phyloP scores from a whole-genome alignment of 2,329 filamentous ascomycete species.

The Sarocladium brachiariae region DNA sequence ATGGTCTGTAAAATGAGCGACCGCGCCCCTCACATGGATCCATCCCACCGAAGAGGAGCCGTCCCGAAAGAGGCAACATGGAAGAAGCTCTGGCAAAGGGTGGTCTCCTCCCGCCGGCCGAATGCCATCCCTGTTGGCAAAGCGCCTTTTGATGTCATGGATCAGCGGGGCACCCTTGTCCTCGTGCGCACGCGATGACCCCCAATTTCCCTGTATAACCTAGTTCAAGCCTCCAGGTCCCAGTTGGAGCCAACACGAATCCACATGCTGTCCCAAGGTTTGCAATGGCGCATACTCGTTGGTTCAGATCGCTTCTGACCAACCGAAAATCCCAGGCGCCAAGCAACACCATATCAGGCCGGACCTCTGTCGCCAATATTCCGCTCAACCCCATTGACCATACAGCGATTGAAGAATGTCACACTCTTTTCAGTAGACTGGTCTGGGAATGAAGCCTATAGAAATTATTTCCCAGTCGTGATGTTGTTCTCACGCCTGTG shows the following conservation, averaged over 20 bases:
- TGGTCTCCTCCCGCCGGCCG: too few species aligned
- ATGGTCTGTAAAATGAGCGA: not conserved
- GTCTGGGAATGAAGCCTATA: too few species aligned
- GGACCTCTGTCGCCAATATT: too few species aligned
- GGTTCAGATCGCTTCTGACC: not conserved
- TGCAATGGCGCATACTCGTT: not conserved
- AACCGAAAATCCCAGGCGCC: not conserved
- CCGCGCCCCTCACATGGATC: not conserved
- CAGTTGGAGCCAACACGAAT: not conserved
- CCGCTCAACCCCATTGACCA: too few species aligned
- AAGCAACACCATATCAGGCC: not conserved
- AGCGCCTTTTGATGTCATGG: conserved; percentile 3
- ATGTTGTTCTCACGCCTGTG: too few species aligned
- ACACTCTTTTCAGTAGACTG: too few species aligned
- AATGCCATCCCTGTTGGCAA: not conserved
- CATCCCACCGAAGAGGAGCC: conserved; percentile 7
- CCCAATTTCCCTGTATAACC: not conserved
- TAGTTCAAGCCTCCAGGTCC: not conserved
- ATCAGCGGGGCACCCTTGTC: conserved; percentile 3
- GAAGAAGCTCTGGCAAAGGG: not conserved
- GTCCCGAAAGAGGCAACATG: not conserved
- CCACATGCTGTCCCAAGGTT: too few species aligned
- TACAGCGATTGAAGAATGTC: too few species aligned
- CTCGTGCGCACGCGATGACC: not conserved
- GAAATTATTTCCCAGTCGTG: too few species aligned